phyloP scores from a whole-genome alignment of 208 protist genomes.

The Trypanosomatidae sp. region DNA sequence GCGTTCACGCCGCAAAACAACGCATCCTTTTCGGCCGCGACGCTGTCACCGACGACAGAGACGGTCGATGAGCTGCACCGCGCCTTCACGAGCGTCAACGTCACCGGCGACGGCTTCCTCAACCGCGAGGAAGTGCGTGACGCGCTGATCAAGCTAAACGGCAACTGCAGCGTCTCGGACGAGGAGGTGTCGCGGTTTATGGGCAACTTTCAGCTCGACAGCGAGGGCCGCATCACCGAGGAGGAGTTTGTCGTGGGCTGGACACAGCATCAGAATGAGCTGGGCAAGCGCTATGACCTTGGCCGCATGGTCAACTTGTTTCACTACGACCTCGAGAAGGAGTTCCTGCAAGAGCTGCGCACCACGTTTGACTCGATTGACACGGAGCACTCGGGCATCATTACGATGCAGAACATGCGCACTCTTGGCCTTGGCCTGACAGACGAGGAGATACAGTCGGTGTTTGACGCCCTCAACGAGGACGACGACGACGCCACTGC shows the following conservation, averaged over 20 bases:
- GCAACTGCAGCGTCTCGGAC: slow-evolving; percentile 30
- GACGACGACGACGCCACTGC: slow-evolving; percentile 23
- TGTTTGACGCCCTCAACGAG: slow-evolving; percentile 55
- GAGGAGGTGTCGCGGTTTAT: slow-evolving; percentile 68
- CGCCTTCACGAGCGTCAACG: slow-evolving; percentile 68
- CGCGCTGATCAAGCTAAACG: slow-evolving; percentile 82
- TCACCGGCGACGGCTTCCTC: slow-evolving; percentile 66
- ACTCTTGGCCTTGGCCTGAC: slow-evolving; percentile 43
- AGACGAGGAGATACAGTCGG: slow-evolving; percentile 38
- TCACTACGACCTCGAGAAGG: slow-evolving; percentile 74
- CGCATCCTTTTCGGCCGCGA: slow-evolving; percentile 7
- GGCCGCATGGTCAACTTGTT: slow-evolving; percentile 64
- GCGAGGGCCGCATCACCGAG: slow-evolving; percentile 68
- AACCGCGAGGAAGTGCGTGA: slow-evolving; percentile 72
- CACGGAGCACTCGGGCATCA: slow-evolving; percentile 58
- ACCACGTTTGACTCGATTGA: slow-evolving; percentile 75
- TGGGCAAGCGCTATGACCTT: slow-evolving; percentile 76
- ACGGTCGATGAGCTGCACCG: slow-evolving; percentile 37
- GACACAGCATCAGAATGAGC: slow-evolving; percentile 52
- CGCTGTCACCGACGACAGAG: slow-evolving; percentile 17
- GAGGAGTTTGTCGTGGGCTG: slow-evolving; percentile 80
- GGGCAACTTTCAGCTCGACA: slow-evolving; percentile 62
- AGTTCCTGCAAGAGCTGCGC: slow-evolving; percentile 62
- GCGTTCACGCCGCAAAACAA: slow-evolving; percentile 29
- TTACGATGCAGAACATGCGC: slow-evolving; percentile 62